phyloP scores from a whole-genome alignment of 768 basidiomycete genomes.

The Termitomyces sp. region DNA sequence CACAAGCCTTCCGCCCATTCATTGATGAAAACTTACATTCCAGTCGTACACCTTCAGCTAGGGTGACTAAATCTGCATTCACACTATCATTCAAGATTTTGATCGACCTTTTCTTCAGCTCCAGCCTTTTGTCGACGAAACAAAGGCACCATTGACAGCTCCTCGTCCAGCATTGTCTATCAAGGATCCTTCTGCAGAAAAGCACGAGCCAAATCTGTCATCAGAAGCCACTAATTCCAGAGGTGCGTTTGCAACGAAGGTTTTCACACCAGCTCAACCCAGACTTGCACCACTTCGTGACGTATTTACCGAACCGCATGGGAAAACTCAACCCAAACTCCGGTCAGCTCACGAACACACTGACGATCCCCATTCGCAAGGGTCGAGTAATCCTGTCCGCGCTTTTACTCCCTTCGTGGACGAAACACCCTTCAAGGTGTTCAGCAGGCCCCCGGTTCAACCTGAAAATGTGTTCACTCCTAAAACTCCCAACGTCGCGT shows the following conservation, averaged over 20 bases:
- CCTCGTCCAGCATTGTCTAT: slow-evolving; percentile 41
- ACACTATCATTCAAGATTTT: slow-evolving; percentile 10
- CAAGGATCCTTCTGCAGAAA: slow-evolving; percentile 32
- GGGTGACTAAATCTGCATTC: slow-evolving; percentile 23
- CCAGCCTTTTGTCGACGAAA: slow-evolving; percentile 56
- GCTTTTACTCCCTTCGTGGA: slow-evolving; percentile 36
- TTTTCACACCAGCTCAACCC: slow-evolving; percentile 55
- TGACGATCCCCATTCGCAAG: slow-evolving; percentile 23
- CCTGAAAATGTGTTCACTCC: slow-evolving; percentile 41
- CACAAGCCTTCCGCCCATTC: slow-evolving; percentile 60
- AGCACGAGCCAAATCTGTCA: slow-evolving; percentile 17
- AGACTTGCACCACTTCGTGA: slow-evolving; percentile 38
- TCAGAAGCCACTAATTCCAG: slow-evolving; percentile 28
- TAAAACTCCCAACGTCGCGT: slow-evolving; percentile 31
- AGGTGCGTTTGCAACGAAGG: slow-evolving; percentile 48
- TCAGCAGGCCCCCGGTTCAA: slow-evolving; percentile 63
- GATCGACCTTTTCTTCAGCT: slow-evolving; percentile 36
- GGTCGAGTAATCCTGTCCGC: slow-evolving; percentile 15
- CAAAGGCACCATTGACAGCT: slow-evolving; percentile 34
- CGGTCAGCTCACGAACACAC: slow-evolving; percentile 36
- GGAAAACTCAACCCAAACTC: slow-evolving; percentile 32
- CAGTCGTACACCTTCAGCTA: slow-evolving; percentile 39
- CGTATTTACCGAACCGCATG: slow-evolving; percentile 38
- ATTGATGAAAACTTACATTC: slow-evolving; percentile 52
- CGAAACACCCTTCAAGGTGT: slow-evolving; percentile 57